A percentile compares a stretch with the other conserved stretches of the same genome.
Conservation (phyloP, 2,329 filamentous ascomycete genomes). For the Phaeosphaeriaceae sp. region DNA sequence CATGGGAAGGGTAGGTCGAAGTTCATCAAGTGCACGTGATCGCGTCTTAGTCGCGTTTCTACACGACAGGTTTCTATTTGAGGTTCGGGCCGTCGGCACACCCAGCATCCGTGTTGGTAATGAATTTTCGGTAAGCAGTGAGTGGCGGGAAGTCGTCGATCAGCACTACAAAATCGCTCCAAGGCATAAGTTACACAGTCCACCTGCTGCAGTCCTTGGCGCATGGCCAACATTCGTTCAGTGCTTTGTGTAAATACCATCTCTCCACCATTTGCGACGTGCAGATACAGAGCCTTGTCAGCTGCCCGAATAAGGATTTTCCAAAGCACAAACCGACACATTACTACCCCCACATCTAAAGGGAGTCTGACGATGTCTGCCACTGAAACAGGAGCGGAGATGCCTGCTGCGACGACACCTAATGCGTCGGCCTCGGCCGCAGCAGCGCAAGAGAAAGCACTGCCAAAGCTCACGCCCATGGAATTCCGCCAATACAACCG, state of each 20-base stretch:
- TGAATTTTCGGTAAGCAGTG: slow-evolving; percentile 17
- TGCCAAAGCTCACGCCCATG: slow-evolving; percentile 69
- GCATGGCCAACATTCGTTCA: neutral
- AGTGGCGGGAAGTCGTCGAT: slow-evolving; percentile 16
- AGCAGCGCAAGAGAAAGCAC: slow-evolving; percentile 38
- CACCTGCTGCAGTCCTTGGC: neutral
- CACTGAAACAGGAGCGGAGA: neutral
- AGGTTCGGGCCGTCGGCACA: slow-evolving; percentile 14
- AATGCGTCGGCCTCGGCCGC: neutral
- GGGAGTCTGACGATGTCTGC: neutral
- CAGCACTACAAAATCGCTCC: slow-evolving; percentile 1
- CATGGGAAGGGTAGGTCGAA: too few species aligned
- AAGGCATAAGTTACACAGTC: neutral
- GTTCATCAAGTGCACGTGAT: slow-evolving; percentile 13
- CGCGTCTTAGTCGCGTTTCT: slow-evolving; percentile 10
- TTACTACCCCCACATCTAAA: neutral
- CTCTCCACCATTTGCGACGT: neutral
- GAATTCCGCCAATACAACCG: slow-evolving; percentile 76
- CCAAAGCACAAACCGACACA: neutral
- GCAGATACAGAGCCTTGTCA: neutral
- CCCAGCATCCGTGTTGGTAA: slow-evolving; percentile 25
- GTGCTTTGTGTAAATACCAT: neutral
- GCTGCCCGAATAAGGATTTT: neutral
- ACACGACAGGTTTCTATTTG: neutral
- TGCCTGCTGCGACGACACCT: neutral